Conservation (phyloP, 2,329 filamentous ascomycete genomes). For the Phoma herbarum region DNA sequence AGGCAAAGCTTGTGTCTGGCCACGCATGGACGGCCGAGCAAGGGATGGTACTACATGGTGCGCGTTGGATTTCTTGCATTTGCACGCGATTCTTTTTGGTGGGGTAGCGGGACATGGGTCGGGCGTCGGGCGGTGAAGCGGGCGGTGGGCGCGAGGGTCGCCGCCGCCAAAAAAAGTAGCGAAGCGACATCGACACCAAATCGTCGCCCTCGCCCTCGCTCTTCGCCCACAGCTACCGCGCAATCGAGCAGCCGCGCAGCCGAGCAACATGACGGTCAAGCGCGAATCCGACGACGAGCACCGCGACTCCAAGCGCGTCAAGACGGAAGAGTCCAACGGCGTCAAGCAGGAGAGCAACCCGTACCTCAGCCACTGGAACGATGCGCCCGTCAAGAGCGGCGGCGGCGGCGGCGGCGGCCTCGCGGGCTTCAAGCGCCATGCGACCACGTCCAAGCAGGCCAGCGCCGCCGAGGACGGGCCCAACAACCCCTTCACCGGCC, state of each 20-base stretch:
- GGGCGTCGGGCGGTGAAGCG: not conserved
- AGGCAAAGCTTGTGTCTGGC: not conserved
- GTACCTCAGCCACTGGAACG: conserved; percentile 90
- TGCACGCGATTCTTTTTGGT: not conserved
- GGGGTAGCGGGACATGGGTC: not conserved
- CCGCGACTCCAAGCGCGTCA: conserved; percentile 62
- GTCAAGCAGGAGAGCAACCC: conserved; percentile 70
- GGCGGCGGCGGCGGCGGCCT: conserved; percentile 52
- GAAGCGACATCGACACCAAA: too few species aligned
- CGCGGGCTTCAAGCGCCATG: conserved; percentile 75
- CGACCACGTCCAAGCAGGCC: conserved; percentile 81
- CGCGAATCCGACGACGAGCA: conserved; percentile 61
- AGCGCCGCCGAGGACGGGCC: conserved; percentile 79
- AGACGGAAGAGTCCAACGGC: conserved; percentile 32
- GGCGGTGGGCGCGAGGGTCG: not conserved
- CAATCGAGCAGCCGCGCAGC: not conserved
- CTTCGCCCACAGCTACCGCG: not conserved
- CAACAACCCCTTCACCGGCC: conserved; percentile 84
- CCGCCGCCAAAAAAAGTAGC: conserved; percentile 8
- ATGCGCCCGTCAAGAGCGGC: conserved; percentile 55
- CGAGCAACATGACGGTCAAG: conserved; percentile 62
- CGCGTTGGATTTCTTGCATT: not conserved
- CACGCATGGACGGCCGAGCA: not conserved
- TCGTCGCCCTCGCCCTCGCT: too few species aligned
- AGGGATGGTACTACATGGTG: not conserved